Base-by-base conservation (phyloP, 2,329 filamentous ascomycete genomes). In the Geosmithia flava region DNA sequence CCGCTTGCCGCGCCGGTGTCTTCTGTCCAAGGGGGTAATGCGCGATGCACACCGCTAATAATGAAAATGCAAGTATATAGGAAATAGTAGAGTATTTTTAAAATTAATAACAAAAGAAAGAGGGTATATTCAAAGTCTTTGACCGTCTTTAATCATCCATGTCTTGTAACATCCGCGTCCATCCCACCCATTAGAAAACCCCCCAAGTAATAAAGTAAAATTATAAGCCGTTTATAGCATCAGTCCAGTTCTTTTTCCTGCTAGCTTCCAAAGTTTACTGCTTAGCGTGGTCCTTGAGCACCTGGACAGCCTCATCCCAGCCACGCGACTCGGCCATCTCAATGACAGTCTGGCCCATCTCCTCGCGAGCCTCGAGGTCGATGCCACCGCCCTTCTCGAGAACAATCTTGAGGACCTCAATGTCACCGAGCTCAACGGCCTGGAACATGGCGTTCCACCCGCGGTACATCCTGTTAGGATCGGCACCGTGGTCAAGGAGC, bases 391-490 rank as follows among this genome's bases (percentile, higher is more conserved):
- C 64, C 52, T 68, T 71, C 42, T 69, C 62, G 13, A 70, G 65
- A 3, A 83, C 60, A 19, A 82, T 59, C 44, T 62, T 68, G 40
- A 84, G 63, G 13, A 83, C 67, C 2, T 66, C 58, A 2, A 68
- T 59, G 51, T 83, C 77, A 16, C 80, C 79, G 55, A 81, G 79
- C 63, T 84, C 80, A 13, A 83, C 67, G 0, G 78, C 78, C 59
- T 83, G 79, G 63, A 83, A 76, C 48, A 83, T 69, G 17, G 72
- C 79, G 57, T 78, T 83, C 76, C 80, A 82, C 5, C 78, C 79
- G 0, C 80, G 73, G 61, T 83, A 83, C 51, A 82, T 66, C 59
- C 77, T 75, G 64, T 86, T 86, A 45, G 81, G 78, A 55, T 85
- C 79, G 1, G 79, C 82, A 10, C 82, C 81, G 51, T 74, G 70